Base-by-base conservation (phyloP, 768 basidiomycete genomes). In the Auricularia sp. region DNA sequence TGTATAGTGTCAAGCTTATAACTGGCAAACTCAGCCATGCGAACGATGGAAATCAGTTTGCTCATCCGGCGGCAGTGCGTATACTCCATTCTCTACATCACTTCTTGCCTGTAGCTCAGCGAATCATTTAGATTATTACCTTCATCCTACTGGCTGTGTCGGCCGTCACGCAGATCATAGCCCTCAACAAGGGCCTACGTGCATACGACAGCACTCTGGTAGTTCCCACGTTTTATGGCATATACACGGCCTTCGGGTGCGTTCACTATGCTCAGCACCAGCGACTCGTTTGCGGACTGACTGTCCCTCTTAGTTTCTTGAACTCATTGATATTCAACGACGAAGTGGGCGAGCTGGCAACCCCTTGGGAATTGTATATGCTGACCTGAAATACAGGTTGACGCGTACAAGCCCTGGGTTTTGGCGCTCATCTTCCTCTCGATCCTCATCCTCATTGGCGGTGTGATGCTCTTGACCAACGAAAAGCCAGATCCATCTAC, bases 151-250 rank as follows among this genome's bases (percentile, higher is more conserved):
- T 85, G 43, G 81, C 79, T 3, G 72, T 84, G 56, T 93, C 93
- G 0, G 94, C 93, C 3, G 85, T 98, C 36, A 75, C 87, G 60
- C 95, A 98, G 72, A 96, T 98, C 64, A 85, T 93, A 53, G 95
- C 93, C 72, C 79, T 98, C 51, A 95, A 98, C 71, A 86, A 88
- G 51, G 94, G 90, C 5, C 79, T 96, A n/a, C 86, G 86, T 70
- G 87, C 91, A 8, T 95, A 95, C 69, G 94, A 93, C 70, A 91
- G 90, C 18, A 92, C 91, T 0, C 75, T 97, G 0, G 93, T 97
- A 18, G 94, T 97, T 0, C 95, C 96, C 0, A 87, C 95, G 14
- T 97, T 98, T 73, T 98, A 96, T 72, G 93, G 93, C 10, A 86
- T 93, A 10, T 95, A 94, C 71, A 94, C 92, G 0, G 89, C 88